Evolutionary conservation across 129 eudicot species (phyloP), one percentile per base, ranked within the genome.

Genomic region (Tagetes patula): DNA sequence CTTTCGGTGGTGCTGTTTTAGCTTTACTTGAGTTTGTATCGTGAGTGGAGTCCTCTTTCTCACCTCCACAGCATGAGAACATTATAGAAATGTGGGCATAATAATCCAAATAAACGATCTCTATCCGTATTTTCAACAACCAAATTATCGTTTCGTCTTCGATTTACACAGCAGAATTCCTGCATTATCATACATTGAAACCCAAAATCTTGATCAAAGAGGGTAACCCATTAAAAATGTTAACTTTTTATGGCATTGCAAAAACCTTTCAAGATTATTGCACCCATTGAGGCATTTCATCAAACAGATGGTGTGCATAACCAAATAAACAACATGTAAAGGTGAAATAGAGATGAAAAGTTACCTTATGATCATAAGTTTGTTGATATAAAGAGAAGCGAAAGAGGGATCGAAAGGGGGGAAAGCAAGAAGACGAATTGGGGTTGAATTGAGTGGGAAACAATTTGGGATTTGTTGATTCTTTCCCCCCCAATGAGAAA

Each of bases 51-150:
- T 82, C 96, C 78, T 87, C 92, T 79, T 86, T 82, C 37, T 69
- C 79, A 66, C 86, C 96, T 75, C 96, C 90, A 72, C 96, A 89
- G 85, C 96, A 75, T 40, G 79, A 65, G 72, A 75, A 89, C 83
- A 78, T 76, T 90, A 85, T 88, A 68, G 78, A 70, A 63, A 41
- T 71, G 67, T 13, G 58, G 65, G 69, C 70, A 65, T 65, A 67
- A 49, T 43, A 46, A 79, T 72, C 68, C 72, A 58, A 61, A 76
- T 63, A 65, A 43, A 41, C 33, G 59, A 47, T 65, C 55, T 75
- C 60, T 52, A 31, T 32, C 52, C 20, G 33, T 61, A 10, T 52
- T 12, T 49, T 38, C 40, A 48, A 39, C 71, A 8, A 64, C 2
- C 52, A 39, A 65, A 1, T 6, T 27, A 32, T 31, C 31, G 34